Conservation (phyloP, 2,329 filamentous ascomycete species). For the Diplodia scrobiculata region DNA sequence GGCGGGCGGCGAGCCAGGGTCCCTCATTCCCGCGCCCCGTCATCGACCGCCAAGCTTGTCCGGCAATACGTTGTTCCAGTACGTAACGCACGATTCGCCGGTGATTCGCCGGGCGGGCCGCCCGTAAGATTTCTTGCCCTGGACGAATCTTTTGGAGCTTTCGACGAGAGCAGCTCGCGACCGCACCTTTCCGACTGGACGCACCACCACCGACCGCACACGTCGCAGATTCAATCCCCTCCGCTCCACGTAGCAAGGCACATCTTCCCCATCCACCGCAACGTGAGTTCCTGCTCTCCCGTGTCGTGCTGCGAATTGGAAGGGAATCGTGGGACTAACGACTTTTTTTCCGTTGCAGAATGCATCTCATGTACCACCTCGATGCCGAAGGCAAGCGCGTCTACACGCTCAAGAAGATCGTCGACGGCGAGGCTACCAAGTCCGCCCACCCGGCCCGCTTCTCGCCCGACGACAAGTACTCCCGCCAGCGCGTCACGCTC, state of each 20-base stretch:
- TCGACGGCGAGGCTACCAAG: constrained; percentile 82
- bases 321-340: background rate
- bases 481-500: constrained; percentile 86
- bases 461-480: constrained; percentile 98
- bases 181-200: background rate
- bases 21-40: background rate
- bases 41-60: background rate
- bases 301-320: background rate
- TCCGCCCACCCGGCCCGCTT: constrained; percentile 94
- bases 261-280: background rate
- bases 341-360: constrained; percentile 40
- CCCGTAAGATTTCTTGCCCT: constrained; percentile 10
- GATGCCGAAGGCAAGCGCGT: constrained; percentile 79
- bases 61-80: background rate
- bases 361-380: constrained; percentile 85
- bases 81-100: background rate
- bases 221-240: background rate
- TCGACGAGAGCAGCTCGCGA: constrained; percentile 12
- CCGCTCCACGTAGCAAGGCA: background rate
- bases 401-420: constrained; percentile 93
- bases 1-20: constrained; percentile 4
- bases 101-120: background rate
- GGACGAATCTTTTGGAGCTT: constrained; percentile 8
- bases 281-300: background rate
- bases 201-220: background rate